Percentiles rank a stretch among this genome's conserved stretches.
Conservation (phyloP, 495 filamentous ascomycete species). For the Aspergillus cavernicola region DNA sequence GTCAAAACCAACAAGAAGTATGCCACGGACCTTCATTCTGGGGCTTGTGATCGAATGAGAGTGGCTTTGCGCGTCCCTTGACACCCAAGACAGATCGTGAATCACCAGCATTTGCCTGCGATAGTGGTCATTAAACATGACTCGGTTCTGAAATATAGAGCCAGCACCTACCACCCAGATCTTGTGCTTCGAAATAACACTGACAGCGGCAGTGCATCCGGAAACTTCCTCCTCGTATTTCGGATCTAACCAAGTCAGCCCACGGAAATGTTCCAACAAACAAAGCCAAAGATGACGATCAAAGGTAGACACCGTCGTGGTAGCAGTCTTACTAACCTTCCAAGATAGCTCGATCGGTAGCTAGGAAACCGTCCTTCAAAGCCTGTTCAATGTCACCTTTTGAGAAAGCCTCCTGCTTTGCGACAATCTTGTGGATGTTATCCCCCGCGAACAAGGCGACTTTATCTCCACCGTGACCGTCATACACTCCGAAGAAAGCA, state of each 20-base stretch:
- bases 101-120: slow-evolving; percentile 91
- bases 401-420: slow-evolving; percentile 91
- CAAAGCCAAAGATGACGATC: background rate
- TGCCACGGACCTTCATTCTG: slow-evolving; percentile 81
- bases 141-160: background rate
- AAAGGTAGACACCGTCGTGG: background rate
- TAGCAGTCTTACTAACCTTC: slow-evolving; percentile 60
- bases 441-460: slow-evolving; percentile 91
- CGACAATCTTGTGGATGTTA: slow-evolving; percentile 87
- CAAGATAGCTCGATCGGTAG: slow-evolving; percentile 91
- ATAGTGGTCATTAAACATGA: slow-evolving; percentile 11
- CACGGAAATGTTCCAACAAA: background rate
- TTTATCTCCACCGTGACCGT: slow-evolving; percentile 95
- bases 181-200: slow-evolving; percentile 81
- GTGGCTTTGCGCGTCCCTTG: slow-evolving; percentile 92
- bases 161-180: slow-evolving; percentile 80
- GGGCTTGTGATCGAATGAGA: slow-evolving; percentile 98
- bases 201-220: slow-evolving; percentile 91
- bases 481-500: slow-evolving; percentile 97
- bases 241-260: slow-evolving; percentile 61
- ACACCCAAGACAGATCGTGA: slow-evolving; percentile 91
- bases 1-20: background rate
- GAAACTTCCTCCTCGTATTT: slow-evolving; percentile 97
- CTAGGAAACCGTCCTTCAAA: slow-evolving; percentile 94
- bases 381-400: slow-evolving; percentile 90